Evolutionary conservation across 805 yeast species (phyloP).

Genomic region (Ogataea naganishii): DNA sequence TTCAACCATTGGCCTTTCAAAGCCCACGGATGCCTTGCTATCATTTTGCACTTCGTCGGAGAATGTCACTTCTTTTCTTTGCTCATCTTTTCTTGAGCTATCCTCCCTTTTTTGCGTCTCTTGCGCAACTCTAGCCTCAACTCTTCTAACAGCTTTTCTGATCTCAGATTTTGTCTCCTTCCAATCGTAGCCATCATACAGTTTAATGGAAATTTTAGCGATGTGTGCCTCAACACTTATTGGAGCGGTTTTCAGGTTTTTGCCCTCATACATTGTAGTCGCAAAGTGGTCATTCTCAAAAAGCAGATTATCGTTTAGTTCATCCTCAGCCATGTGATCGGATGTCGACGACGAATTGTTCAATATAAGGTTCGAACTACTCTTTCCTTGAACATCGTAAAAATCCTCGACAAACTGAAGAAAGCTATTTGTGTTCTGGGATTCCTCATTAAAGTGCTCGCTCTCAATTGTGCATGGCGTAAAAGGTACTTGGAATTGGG

Average conservation of each 20-base stretch:
- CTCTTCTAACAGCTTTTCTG: slow-evolving; percentile 50
- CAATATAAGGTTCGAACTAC: no score
- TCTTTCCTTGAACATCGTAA: no score
- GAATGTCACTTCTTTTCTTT: not conserved
- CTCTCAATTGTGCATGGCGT: no score
- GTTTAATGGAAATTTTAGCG: slow-evolving; percentile 32
- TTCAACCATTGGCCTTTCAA: no score
- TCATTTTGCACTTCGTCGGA: no score
- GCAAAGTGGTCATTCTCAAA: slow-evolving; percentile 17
- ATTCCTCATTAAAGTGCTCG: no score
- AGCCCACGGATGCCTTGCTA: no score
- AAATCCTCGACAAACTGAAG: slow-evolving; percentile 16
- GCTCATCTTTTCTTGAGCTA: slow-evolving; percentile 2
- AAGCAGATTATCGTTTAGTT: slow-evolving; percentile 1
- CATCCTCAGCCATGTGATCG: no score
- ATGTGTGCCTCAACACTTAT: slow-evolving; percentile 24
- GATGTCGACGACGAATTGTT: no score
- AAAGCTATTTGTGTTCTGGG: slow-evolving; percentile 5
- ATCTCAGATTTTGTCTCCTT: slow-evolving; percentile 63
- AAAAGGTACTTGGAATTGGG: no score
- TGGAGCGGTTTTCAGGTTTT: slow-evolving; percentile 15
- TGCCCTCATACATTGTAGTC: slow-evolving; percentile 1
- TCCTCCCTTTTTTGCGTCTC: slow-evolving; percentile 1
- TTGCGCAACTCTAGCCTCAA: slow-evolving; percentile 40
- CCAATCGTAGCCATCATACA: slow-evolving; percentile 95